phyloP scores from a whole-genome alignment of 257 asterid species.

The Hygrophila difformis region DNA sequence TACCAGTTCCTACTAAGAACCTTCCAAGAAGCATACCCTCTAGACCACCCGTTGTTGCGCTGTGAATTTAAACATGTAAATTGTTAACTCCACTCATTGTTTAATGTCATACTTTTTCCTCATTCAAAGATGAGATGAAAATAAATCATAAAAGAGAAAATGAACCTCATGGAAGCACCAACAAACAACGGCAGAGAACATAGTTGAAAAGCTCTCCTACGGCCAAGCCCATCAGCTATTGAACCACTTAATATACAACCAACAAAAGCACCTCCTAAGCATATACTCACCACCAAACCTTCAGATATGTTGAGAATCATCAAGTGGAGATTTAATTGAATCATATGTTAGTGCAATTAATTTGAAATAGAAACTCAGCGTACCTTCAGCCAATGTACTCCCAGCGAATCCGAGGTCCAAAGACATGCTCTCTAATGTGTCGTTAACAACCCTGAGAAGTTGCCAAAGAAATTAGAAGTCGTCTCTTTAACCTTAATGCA shows the following conservation, averaged over 20 bases:
- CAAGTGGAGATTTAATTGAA: constrained; percentile 10
- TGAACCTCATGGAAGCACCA: constrained; percentile 83
- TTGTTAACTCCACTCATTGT: neutral
- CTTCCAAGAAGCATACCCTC: constrained; percentile 93
- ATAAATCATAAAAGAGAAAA: neutral
- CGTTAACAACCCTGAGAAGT: constrained; percentile 75
- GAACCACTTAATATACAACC: constrained; percentile 83
- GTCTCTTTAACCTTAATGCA: constrained; percentile 3
- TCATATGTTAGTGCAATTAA: neutral
- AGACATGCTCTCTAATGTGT: constrained; percentile 85
- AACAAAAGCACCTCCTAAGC: constrained; percentile 81
- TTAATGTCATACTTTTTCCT: neutral
- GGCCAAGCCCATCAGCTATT: constrained; percentile 79
- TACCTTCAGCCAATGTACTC: constrained; percentile 88
- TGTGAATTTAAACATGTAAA: constrained; percentile 11
- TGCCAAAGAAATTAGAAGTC: neutral
- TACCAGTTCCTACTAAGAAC: constrained; percentile 78
- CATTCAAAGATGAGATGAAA: too few relatives aligned
- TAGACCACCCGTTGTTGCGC: constrained; percentile 70
- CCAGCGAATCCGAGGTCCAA: constrained; percentile 80
- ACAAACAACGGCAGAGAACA: constrained; percentile 87
- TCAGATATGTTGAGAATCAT: constrained; percentile 14
- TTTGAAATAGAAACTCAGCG: constrained; percentile 12
- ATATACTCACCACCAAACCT: constrained; percentile 90
- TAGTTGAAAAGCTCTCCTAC: constrained; percentile 73